Evolutionary conservation across 164 flowering plant species (phyloP).

Genomic region (Nymphaea colorata): DNA sequence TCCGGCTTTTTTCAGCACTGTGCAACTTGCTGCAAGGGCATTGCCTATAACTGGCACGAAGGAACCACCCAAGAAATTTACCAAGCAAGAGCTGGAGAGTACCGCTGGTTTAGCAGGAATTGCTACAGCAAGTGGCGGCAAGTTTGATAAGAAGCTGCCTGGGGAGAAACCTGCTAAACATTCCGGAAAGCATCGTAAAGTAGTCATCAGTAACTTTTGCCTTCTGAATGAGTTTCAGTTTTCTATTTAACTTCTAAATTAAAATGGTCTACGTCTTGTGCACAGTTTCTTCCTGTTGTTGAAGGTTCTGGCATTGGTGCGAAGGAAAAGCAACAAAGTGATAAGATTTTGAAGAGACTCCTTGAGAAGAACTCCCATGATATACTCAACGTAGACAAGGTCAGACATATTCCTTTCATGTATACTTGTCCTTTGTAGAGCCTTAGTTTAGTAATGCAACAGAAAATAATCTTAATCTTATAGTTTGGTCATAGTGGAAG

Average conservation of each 20-base stretch:
- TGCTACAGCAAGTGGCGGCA: slow-evolving; percentile 95
- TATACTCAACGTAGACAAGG: slow-evolving; percentile 73
- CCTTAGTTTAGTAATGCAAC: no score
- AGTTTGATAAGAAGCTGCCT: slow-evolving; percentile 82
- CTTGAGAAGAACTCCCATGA: slow-evolving; percentile 74
- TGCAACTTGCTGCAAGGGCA: slow-evolving; percentile 84
- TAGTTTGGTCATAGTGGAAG: background rate
- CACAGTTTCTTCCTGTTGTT: slow-evolving; percentile 55
- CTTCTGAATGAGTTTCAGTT: background rate
- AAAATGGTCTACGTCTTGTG: background rate
- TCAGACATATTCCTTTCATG: slow-evolving; percentile 6
- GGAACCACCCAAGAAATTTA: slow-evolving; percentile 47
- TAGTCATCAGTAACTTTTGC: slow-evolving; percentile 9
- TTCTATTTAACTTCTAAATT: background rate
- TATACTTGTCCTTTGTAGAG: no score
- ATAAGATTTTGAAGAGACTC: slow-evolving; percentile 67
- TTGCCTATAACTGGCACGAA: slow-evolving; percentile 80
- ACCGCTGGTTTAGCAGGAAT: slow-evolving; percentile 82
- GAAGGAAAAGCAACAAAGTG: slow-evolving; percentile 65
- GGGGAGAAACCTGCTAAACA: slow-evolving; percentile 83
- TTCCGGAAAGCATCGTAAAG: slow-evolving; percentile 83
- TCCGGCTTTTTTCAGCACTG: slow-evolving; percentile 45
- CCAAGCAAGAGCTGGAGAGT: slow-evolving; percentile 57
- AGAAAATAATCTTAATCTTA: background rate
- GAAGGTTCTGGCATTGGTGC: slow-evolving; percentile 68